Base-by-base conservation (phyloP, 352 stramenopile genomes). In the Phytophthora citricola region DNA sequence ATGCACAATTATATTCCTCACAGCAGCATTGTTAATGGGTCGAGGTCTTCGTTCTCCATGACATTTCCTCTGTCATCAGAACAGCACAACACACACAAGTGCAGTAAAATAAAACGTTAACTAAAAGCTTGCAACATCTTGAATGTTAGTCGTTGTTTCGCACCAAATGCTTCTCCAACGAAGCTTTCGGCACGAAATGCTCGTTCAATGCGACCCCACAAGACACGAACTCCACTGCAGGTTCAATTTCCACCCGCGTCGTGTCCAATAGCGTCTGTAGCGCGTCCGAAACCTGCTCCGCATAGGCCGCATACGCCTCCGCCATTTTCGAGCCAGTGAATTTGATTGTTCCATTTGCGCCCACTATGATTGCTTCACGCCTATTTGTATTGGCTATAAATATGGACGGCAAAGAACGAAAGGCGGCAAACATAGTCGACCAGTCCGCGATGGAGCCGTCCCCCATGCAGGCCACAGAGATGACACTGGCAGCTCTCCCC, bases 91-190 rank as follows among this genome's bases (percentile, higher is more conserved):
- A 11, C n/a, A 38, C 15, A 54, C 22, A 27, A 48, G 32, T 9
- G 14, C 14, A 60, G 22, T 38, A 52, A 15, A n/a, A 46, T 1
- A 24, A 12, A 47, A 22, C 17, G 27, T 63, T 36, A 59, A 58
- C 20, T 12, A n/a, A 53, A 52, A 15, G 58, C 45, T 26, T 34
- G 34, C 38, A 36, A 36, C 2, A 15, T 36, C 8, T 36, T 36
- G 9, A 12, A 36, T 34, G 1, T 11, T 34, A 34, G 0, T 34
- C 9, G 29, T 34, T 34, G 7, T 0, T 34, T 34, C 29, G 29
- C 53, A 90, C 81, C 72, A 83, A 71, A 63, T 90, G 81, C 36
- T 31, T 54, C 26, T 70, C 58, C 36, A 88, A 58, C 12, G 69
- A 68, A 20, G 44, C 15, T 44, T 61, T 55, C 20, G 63, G 75